These are phyloP conservation scores for Yamadazyma tumulicola DNA, from an alignment of 805 yeast genomes.

Conservation along the genomic window DNA sequence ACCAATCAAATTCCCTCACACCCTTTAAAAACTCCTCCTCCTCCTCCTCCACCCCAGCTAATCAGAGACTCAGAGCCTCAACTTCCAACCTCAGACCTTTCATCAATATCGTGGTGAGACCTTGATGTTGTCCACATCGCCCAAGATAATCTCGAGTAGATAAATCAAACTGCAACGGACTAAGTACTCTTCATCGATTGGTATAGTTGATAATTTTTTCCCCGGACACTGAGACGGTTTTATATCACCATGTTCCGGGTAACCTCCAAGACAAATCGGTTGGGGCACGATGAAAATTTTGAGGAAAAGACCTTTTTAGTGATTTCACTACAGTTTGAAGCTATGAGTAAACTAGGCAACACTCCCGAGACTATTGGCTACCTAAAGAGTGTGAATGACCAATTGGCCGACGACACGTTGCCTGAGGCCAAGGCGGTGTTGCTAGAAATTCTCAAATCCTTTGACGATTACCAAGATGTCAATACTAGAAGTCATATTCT, in stretches of 20 bases:
- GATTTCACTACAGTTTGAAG: no score
- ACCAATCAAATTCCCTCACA: no score
- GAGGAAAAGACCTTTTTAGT: conserved; percentile 21
- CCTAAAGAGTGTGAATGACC: no score
- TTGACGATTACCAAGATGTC: conserved; percentile 48
- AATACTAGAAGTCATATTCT: conserved; percentile 44
- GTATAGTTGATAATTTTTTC: conserved; percentile 45
- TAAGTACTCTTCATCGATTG: conserved; percentile 54
- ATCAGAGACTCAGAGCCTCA: no score
- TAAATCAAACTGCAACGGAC: conserved; percentile 33
- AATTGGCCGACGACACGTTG: no score
- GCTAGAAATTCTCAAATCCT: no score
- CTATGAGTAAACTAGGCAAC: no score
- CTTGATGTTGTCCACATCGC: conserved; percentile 55
- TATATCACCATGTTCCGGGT: background rate
- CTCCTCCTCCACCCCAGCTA: no score
- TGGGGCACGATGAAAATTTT: background rate
- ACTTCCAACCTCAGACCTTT: conserved; percentile 35
- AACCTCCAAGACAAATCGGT: background rate
- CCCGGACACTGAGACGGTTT: background rate
- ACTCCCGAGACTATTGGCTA: no score
- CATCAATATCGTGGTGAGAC: conserved; percentile 51
- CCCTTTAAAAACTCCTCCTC: no score
- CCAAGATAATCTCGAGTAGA: conserved; percentile 20
- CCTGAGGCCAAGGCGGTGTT: no score